These are phyloP conservation scores for Senecio squalidus DNA, from an alignment of 140 eudicot species.

Conservation along the genomic window DNA sequence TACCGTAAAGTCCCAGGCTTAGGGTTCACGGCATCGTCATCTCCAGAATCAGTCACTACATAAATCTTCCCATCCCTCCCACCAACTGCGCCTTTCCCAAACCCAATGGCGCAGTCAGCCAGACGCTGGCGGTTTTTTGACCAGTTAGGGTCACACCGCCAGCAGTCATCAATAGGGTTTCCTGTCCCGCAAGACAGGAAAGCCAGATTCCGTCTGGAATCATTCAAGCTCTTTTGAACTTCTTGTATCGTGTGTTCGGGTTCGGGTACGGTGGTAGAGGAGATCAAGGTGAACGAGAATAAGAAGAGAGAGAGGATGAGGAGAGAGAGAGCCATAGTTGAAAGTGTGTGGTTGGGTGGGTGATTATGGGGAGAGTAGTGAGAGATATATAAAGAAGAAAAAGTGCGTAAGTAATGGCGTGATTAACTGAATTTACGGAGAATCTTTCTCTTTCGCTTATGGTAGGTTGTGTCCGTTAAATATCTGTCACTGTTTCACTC, in stretches of 20 bases:
- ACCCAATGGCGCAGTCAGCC: slow-evolving; percentile 44
- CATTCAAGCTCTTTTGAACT: slow-evolving; percentile 41
- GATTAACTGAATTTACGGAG: slow-evolving; percentile 45
- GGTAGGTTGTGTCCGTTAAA: slow-evolving; percentile 37
- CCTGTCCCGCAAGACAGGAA: slow-evolving; percentile 40
- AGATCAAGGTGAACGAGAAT: background rate
- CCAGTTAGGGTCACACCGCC: slow-evolving; percentile 41
- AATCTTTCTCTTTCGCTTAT: slow-evolving; percentile 19
- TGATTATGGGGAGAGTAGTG: slow-evolving; percentile 14
- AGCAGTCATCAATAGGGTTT: slow-evolving; percentile 40
- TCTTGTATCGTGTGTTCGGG: slow-evolving; percentile 32
- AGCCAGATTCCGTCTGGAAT: slow-evolving; percentile 32
- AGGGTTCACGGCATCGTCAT: slow-evolving; percentile 30
- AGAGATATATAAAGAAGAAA: slow-evolving; percentile 28
- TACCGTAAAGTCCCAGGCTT: slow-evolving; percentile 36
- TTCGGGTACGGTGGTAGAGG: slow-evolving; percentile 19
- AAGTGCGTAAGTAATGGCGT: slow-evolving; percentile 36
- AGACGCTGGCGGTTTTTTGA: slow-evolving; percentile 35
- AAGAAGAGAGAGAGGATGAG: slow-evolving; percentile 15
- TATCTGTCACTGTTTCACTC: slow-evolving; percentile 11
- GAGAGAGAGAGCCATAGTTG: slow-evolving; percentile 19
- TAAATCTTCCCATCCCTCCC: slow-evolving; percentile 38
- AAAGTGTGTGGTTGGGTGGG: slow-evolving; percentile 3
- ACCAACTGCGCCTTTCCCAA: slow-evolving; percentile 39
- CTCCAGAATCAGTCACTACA: slow-evolving; percentile 36